These are phyloP conservation scores for Penicillium sp. DNA, from an alignment of 2,329 filamentous ascomycete species.

Conservation along the genomic window DNA sequence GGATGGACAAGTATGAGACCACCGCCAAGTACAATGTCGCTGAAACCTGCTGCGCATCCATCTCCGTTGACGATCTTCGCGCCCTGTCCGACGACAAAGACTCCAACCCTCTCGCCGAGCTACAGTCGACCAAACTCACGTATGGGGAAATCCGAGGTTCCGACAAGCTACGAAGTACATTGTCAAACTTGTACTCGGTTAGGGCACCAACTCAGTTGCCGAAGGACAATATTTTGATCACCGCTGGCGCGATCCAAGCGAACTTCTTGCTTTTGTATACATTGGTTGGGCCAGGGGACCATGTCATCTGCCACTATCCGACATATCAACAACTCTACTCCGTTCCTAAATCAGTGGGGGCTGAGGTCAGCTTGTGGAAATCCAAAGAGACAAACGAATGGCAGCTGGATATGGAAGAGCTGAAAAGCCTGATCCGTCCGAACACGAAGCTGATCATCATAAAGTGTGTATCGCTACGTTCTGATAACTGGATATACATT, in stretches of 20 bases:
- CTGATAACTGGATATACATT: neutral
- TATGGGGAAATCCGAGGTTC: constrained; percentile 73
- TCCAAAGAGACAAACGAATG: constrained; percentile 62
- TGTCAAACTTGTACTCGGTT: constrained; percentile 63
- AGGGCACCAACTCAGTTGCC: constrained; percentile 49
- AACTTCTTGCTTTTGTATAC: constrained; percentile 74
- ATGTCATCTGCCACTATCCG: constrained; percentile 81
- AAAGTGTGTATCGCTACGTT: constrained; percentile 41
- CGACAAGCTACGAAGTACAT: constrained; percentile 57
- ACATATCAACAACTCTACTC: constrained; percentile 82
- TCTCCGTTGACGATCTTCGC: constrained; percentile 53
- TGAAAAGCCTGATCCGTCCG: constrained; percentile 57
- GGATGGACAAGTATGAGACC: constrained; percentile 55
- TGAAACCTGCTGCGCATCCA: constrained; percentile 55
- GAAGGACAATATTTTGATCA: constrained; percentile 67
- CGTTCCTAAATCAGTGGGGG: constrained; percentile 69
- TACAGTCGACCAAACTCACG: constrained; percentile 56
- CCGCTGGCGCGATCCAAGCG: constrained; percentile 75
- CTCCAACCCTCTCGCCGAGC: constrained; percentile 42
- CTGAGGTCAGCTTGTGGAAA: constrained; percentile 73
- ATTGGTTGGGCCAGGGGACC: constrained; percentile 69
- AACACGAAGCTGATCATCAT: constrained; percentile 58
- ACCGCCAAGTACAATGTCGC: constrained; percentile 55
- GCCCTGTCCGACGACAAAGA: constrained; percentile 53
- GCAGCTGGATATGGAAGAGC: constrained; percentile 62